A percentile compares a stretch with the other conserved stretches of the same genome.
These are phyloP conservation scores for Ceratobasidium sp. DNA, from an alignment of 1,284 basidiomycete species.

Conservation along the genomic window DNA sequence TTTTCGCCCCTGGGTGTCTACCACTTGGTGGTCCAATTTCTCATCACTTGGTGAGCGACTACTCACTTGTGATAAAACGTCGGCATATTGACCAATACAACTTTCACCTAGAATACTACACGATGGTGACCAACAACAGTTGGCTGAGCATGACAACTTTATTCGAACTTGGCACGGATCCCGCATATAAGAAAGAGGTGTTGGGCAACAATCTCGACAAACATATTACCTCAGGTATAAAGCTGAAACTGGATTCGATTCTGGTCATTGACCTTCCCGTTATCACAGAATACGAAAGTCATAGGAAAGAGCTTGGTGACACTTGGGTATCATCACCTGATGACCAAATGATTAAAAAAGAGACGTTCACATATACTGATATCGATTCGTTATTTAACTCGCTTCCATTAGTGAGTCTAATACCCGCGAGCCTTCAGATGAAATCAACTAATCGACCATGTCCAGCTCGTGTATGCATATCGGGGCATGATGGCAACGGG, in stretches of 20 bases:
- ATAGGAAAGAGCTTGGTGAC: conserved; percentile 1
- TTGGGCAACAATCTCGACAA: conserved; percentile 32
- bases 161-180: conserved; percentile 16
- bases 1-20: conserved; percentile 2
- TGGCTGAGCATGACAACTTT: conserved; percentile 30
- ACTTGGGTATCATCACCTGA: conserved; percentile 27
- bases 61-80: background rate
- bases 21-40: background rate
- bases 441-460: background rate
- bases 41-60: background rate
- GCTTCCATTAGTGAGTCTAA: conserved; percentile 1
- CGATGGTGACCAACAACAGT: conserved; percentile 24
- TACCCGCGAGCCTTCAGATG: background rate
- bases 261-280: background rate
- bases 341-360: background rate
- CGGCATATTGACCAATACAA: background rate
- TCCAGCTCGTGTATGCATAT: conserved; percentile 8
- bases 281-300: conserved; percentile 27
- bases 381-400: conserved; percentile 18
- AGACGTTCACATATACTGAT: background rate
- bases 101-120: conserved; percentile 20
- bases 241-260: background rate
- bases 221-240: conserved; percentile 21
- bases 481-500: no score
- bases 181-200: conserved; percentile 29